Base-by-base conservation (phyloP, 352 stramenopile genomes). In the Phytophthora idaei region DNA sequence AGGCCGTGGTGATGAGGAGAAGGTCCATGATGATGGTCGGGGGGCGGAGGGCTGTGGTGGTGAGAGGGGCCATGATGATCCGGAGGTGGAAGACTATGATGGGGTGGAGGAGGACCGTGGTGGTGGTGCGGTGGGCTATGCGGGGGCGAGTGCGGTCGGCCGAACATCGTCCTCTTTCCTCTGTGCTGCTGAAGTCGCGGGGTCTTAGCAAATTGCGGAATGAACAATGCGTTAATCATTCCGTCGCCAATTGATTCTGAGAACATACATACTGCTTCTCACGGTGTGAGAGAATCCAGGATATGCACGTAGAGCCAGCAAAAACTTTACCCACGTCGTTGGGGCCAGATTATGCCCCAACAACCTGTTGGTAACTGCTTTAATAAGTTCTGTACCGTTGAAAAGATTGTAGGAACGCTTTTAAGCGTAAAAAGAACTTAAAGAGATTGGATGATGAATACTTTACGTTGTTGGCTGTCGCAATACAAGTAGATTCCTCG, bases 51-150 rank as follows among this genome's bases (percentile, higher is more conserved):
- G 7, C 27, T 51, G 45, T 62, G 61, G 28, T 68, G 49, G 21
- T 42, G 36, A 42, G 36, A 11, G 3, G 36, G 36, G 36, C 48
- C 48, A 7, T 48, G 53, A 21, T 58, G 53, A 6, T 54, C n/a
- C 1, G 52, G 61, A 4, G 46, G 55, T 4, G 61, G 46, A 9
- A 48, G 48, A 17, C 47, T 65, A 50, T 70, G 63, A 34, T 65
- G 54, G 29, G 17, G 14, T 7, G 47, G 55, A 10, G 62, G 62
- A 25, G 55, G 47, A 11, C 48, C 44, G 25, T 52, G 55, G 17
- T 69, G 61, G 53, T 69, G 46, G 45, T 39, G 52, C 11, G 53
- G 39, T 4, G 61, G 61, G 61, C 61, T 69, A 29, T 58, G 61
- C 9, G 55, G 61, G 48, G 55, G 54, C 47, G 57, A 61, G 49